Evolutionary conservation across 148 eudicot species (phyloP).

Genomic region (Selenicereus undatus): DNA sequence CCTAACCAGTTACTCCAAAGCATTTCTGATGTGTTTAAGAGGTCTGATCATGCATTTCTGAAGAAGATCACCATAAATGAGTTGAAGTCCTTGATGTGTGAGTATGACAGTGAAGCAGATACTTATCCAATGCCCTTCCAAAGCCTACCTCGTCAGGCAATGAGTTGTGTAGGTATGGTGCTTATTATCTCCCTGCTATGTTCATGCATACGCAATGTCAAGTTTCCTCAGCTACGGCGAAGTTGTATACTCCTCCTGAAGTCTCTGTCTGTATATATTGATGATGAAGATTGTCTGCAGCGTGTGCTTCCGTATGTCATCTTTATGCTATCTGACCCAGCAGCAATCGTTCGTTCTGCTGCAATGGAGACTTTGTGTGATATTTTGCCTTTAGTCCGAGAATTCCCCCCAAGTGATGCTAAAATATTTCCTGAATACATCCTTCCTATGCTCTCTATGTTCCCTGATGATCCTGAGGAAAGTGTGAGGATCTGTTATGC

Average conservation of each 20-base stretch:
- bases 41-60: constrained; percentile 74
- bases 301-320: constrained; percentile 88
- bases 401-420: constrained; percentile 97
- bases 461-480: constrained; percentile 98
- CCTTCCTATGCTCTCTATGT: constrained; percentile 93
- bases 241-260: constrained; percentile 76
- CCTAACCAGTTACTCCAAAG: constrained; percentile 66
- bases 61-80: constrained; percentile 66
- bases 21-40: constrained; percentile 60
- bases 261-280: constrained; percentile 79
- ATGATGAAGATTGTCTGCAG: constrained; percentile 91
- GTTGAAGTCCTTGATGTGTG: constrained; percentile 63
- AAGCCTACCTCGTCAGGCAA: constrained; percentile 60
- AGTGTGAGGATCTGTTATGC: constrained; percentile 97
- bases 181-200: constrained; percentile 90
- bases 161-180: constrained; percentile 91
- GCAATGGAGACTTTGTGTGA: constrained; percentile 93
- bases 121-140: constrained; percentile 81
- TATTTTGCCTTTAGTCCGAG: constrained; percentile 84
- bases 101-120: constrained; percentile 83
- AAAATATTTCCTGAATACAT: constrained; percentile 96
- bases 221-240: constrained; percentile 81
- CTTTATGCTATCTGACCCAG: constrained; percentile 79
- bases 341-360: constrained; percentile 93
- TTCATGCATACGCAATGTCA: constrained; percentile 85